Evolutionary conservation across 2,329 filamentous ascomycete genomes (phyloP), one percentile per base, ranked within the genome.

Genomic region (Cercospora zeae-maydis): DNA sequence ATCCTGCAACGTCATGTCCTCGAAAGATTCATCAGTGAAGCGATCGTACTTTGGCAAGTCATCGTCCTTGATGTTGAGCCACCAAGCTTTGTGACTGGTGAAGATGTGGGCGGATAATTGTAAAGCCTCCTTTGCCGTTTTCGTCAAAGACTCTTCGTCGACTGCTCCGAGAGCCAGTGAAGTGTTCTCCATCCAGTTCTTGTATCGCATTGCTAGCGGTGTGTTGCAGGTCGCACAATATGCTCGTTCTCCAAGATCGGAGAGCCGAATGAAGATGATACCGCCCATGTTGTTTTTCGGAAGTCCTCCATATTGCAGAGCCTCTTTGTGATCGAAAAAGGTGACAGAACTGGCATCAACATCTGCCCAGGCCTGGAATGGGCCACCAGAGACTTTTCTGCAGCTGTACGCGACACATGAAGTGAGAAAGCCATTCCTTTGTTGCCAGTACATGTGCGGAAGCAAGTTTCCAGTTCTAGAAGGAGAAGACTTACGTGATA

Each of bases 201-300:
- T 52, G 59, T 71, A 71, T 21, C 67, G 62, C 69, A 72, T 70
- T 37, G 64, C 65, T 49, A 72, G 24, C 6, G 61, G 61, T n/a
- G 64, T 62, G 21, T 66, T 55, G 34, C 70, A 72, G 9, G 58
- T 60, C 8, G 30, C 37, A 51, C 70, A 72, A 34, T 66, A 67
- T 4, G 67, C 65, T 24, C 69, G 42, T 37, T 71, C 68, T 1
- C 59, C 68, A 7, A 60, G 36, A 2, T 64, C 36, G 1, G 66
- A 67, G 14, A 71, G 62, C 2, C 62, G 55, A 4, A 69, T 39
- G 51, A 62, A 62, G 24, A 11, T 31, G 45, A 68, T 62, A 24
- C 65, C 70, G 19, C 61, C 63, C 11, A 66, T 59, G 27, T 56
- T 30, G 45, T 68, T 64, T 24, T 58, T 49, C 3, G 69, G 69